Conservation (phyloP, 495 filamentous ascomycete genomes). For the Geopyxis carbonaria region DNA sequence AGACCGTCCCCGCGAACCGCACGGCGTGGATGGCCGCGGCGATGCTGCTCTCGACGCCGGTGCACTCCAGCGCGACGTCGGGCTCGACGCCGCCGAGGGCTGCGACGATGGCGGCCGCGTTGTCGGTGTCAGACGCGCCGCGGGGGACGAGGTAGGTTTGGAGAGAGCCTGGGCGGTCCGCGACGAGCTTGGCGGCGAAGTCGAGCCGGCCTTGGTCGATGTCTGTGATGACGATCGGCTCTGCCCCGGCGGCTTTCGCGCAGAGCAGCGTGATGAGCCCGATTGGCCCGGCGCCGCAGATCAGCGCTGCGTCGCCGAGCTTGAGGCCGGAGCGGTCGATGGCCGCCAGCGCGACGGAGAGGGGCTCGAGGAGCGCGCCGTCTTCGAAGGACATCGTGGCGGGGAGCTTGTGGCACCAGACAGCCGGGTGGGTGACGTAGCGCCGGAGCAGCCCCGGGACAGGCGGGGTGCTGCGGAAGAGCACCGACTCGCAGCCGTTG, state of each 20-base stretch:
- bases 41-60: slow-evolving; percentile 79
- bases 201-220: slow-evolving; percentile 68
- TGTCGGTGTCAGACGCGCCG: slow-evolving; percentile 47
- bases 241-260: slow-evolving; percentile 63
- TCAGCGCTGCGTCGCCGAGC: slow-evolving; percentile 65
- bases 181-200: slow-evolving; percentile 66
- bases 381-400: slow-evolving; percentile 75
- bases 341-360: slow-evolving; percentile 69
- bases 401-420: slow-evolving; percentile 85
- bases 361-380: slow-evolving; percentile 71
- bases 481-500: slow-evolving; percentile 74
- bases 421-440: slow-evolving; percentile 82
- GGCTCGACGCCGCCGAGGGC: slow-evolving; percentile 56
- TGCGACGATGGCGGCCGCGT: slow-evolving; percentile 46
- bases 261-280: slow-evolving; percentile 73
- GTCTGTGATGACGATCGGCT: slow-evolving; percentile 78
- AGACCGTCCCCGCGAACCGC: slow-evolving; percentile 87
- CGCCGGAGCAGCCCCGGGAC: slow-evolving; percentile 74
- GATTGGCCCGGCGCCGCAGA: slow-evolving; percentile 85
- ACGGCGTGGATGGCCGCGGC: slow-evolving; percentile 69
- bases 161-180: slow-evolving; percentile 34
- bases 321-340: slow-evolving; percentile 61
- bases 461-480: slow-evolving; percentile 76
- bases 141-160: slow-evolving; percentile 62
- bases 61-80: slow-evolving; percentile 69